Base-by-base conservation (phyloP, 495 filamentous ascomycete species). In the Hamigera avellanea region DNA sequence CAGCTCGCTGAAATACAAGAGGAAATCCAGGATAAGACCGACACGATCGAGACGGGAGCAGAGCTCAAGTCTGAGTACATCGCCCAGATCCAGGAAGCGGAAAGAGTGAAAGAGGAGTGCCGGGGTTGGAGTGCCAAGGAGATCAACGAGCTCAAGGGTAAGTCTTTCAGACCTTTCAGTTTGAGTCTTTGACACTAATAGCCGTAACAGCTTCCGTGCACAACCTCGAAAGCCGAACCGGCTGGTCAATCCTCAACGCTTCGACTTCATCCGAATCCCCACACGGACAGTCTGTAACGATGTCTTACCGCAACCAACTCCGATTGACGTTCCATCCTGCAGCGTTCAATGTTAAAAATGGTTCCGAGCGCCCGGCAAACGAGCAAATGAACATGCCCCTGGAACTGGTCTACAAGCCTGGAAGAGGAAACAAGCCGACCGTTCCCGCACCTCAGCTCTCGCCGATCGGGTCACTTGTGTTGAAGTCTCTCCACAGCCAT, bases 111-210 rank as follows among this genome's bases (percentile, higher is more conserved):
- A 43, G 85, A 93, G 53, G 78, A 91, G 46, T 94, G 81, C 53
- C 74, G 87, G 13, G 87, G 91, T 14, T 95, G 87, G 83, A 91
- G 77, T 41, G 70, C 77, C 19, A 72, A 65, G 13, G 91, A 96
- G 52, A 80, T 96, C 37, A 66, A 58, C 35, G 66, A 67, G 16
- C 62, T 89, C 6, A 84, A 88, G 67, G 70, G 81, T 85, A 60
- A 48, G 69, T 46, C 12, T 35, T 19, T 10, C 14, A 7, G 14
- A 9, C n/a, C 19, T 14, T 25, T 23, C 5, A 30, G 23, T 8
- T 32, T 26, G 37, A 38, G 14, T 10, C 19, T 17, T 42, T 12
- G 15, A 40, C 26, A 43, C 30, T 28, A 14, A 42, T 29, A 10
- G 13, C 1, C 34, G 36, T 14, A 23, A 43, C 54, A 85, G 84